Evolutionary conservation across 2,329 filamentous ascomycete genomes (phyloP).

Genomic region (Claviceps spartinae): DNA sequence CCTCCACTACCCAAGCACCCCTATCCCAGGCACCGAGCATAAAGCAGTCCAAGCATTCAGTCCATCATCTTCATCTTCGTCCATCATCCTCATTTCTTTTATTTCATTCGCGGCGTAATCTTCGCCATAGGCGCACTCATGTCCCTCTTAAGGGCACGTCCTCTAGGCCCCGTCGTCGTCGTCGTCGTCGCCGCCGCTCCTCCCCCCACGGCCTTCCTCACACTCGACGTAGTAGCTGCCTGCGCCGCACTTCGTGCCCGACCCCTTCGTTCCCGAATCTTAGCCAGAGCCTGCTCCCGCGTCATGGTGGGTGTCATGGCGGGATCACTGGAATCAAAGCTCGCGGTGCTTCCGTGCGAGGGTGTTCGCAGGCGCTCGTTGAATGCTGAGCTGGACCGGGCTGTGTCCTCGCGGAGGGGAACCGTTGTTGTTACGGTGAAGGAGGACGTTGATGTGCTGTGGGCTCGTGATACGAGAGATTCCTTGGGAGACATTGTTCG

Average conservation of each 20-base stretch:
- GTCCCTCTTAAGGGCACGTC: conserved; percentile 25
- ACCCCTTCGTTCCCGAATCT: conserved; percentile 59
- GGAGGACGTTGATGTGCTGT: conserved; percentile 29
- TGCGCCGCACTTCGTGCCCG: conserved; percentile 56
- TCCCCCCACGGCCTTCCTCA: conserved; percentile 42
- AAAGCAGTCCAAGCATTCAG: not conserved
- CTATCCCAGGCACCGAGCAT: not conserved
- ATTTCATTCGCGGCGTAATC: conserved; percentile 5
- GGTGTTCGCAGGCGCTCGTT: conserved; percentile 32
- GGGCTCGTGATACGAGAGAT: conserved; percentile 23
- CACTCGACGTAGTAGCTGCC: conserved; percentile 46
- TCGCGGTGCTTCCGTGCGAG: conserved; percentile 23
- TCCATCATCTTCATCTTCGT: not conserved
- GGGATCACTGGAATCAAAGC: conserved; percentile 42
- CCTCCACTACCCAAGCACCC: not conserved
- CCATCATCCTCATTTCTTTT: not conserved
- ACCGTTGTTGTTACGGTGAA: conserved; percentile 38
- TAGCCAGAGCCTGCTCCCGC: conserved; percentile 60
- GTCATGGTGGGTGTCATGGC: conserved; percentile 53
- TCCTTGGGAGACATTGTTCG: conserved; percentile 9
- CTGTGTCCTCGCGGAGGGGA: conserved; percentile 34
- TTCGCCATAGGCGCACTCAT: conserved; percentile 32
- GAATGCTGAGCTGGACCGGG: conserved; percentile 25
- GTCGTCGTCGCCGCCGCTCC: conserved; percentile 49
- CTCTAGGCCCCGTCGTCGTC: conserved; percentile 17